A percentile compares a stretch with the other conserved stretches of the same genome.
Conservation (phyloP, 2,329 filamentous ascomycete species). For the Microdochium trichocladiopsis region DNA sequence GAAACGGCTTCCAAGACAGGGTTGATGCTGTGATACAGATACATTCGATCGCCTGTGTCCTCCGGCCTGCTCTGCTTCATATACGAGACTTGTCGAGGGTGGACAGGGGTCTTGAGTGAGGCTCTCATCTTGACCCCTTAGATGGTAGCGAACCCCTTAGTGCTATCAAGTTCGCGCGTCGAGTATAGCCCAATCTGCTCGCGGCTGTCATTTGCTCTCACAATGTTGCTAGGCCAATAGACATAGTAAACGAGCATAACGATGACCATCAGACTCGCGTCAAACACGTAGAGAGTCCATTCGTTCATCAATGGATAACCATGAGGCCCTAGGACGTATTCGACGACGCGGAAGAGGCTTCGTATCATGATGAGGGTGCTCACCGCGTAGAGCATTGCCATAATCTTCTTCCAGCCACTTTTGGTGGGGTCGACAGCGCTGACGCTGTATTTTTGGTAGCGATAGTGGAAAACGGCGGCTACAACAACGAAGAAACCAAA, state of each 20-base stretch:
- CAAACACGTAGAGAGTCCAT: constrained; percentile 32
- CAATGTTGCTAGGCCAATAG: not conserved
- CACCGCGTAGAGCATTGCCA: constrained; percentile 29
- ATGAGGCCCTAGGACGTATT: constrained; percentile 30
- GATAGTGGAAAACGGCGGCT: constrained; percentile 37
- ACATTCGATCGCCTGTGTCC: not conserved
- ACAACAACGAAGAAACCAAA: constrained; percentile 48
- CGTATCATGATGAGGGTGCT: constrained; percentile 34
- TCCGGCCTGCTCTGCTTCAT: not conserved
- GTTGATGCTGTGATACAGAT: not conserved
- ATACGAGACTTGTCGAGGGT: not conserved
- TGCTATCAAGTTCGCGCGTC: not conserved
- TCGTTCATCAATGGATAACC: constrained; percentile 33
- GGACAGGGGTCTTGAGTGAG: not conserved
- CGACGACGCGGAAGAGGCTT: constrained; percentile 33
- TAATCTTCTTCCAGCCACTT: constrained; percentile 22
- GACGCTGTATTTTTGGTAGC: constrained; percentile 4
- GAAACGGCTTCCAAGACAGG: not conserved
- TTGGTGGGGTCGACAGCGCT: not conserved
- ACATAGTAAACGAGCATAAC: constrained; percentile 22
- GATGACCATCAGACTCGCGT: constrained; percentile 30
- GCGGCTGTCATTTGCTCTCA: not conserved
- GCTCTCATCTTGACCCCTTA: not conserved
- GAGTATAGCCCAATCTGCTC: not conserved
- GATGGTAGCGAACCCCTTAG: not conserved